Evolutionary conservation across 2,329 filamentous ascomycete genomes (phyloP), one percentile per base, ranked within the genome.

Genomic region (Pseudocercospora fijiensis): DNA sequence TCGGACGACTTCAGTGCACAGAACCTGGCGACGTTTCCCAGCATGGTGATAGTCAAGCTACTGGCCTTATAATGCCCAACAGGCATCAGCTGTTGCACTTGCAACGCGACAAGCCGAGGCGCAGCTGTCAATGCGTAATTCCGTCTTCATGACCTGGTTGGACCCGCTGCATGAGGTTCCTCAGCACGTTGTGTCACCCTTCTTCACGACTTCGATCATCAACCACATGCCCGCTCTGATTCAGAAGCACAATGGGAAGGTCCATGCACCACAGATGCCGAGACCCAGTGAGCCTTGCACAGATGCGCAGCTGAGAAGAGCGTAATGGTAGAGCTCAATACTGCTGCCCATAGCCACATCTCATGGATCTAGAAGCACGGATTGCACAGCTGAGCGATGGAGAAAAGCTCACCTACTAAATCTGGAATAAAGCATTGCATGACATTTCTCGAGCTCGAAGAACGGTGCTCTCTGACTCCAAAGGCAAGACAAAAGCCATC

Each of bases 61-160:
- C 16, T 18, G 37, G 37, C 37, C 37, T 41, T 18, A 41, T 41
- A 18, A 41, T 41, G 13, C 37, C 16, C 37, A 41, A 41, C 37
- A 16, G 7, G 5, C 37, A 41, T n/a, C 37, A 41, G 37, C 37
- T 18, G 16, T 41, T 41, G 16, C 37, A 30, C 53, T 37, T 8
- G 30, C 30, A 20, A 56, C 28, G 28, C 53, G 30, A 26, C 27
- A 18, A 56, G 27, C 53, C 53, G 53, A 56, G 27, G 30, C 30
- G 53, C 57, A 22, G 57, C 37, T 58, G 24, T 53, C 37, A 58
- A 60, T 58, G 62, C 62, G 41, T 30, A 45, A 51, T 49, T 16
- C 62, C 58, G 62, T 33, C 7, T 37, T 56, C 53, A 58, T 26
- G 53, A 61, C 58, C 58, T 57, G 62, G 26, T 58, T 30, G 22